phyloP scores from a whole-genome alignment of 768 basidiomycete species.

The Suillus subaureus region DNA sequence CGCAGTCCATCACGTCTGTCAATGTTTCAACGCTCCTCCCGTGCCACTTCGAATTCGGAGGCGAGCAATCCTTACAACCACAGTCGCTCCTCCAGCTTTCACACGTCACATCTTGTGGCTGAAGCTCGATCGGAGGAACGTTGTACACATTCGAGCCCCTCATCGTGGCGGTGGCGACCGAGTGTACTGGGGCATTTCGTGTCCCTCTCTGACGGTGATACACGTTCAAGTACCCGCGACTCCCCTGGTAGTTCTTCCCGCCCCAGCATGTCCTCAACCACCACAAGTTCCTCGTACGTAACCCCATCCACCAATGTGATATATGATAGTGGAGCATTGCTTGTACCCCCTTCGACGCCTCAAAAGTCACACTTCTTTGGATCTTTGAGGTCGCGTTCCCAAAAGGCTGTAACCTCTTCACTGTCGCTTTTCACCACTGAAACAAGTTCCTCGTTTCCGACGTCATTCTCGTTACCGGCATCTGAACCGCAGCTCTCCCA shows the following conservation, averaged over 20 bases:
- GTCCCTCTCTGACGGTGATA: conserved; percentile 47
- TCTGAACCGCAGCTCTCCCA: conserved; percentile 44
- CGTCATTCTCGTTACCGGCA: conserved; percentile 41
- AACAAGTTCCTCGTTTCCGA: conserved; percentile 31
- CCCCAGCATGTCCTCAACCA: conserved; percentile 62
- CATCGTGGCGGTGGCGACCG: conserved; percentile 59
- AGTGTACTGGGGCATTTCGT: conserved; percentile 67
- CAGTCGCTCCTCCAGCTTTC: conserved; percentile 51
- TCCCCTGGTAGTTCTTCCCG: conserved; percentile 46
- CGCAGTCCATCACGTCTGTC: conserved; percentile 43
- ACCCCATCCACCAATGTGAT: conserved; percentile 35
- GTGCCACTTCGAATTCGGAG: conserved; percentile 28
- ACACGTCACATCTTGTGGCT: conserved; percentile 38
- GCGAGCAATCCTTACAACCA: conserved; percentile 39
- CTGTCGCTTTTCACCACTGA: conserved; percentile 37
- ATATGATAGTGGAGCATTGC: conserved; percentile 43
- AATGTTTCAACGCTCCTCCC: conserved; percentile 42
- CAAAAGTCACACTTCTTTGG: conserved; percentile 38
- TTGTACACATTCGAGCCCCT: conserved; percentile 21
- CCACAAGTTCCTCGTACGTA: conserved; percentile 52
- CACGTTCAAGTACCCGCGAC: conserved; percentile 45
- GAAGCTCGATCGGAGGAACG: conserved; percentile 13
- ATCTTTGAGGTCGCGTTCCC: conserved; percentile 35
- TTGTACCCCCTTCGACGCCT: conserved; percentile 39
- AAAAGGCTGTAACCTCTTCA: conserved; percentile 27